Conservation (phyloP, 2,329 filamentous ascomycete genomes). For the Triangularia verruculosa region DNA sequence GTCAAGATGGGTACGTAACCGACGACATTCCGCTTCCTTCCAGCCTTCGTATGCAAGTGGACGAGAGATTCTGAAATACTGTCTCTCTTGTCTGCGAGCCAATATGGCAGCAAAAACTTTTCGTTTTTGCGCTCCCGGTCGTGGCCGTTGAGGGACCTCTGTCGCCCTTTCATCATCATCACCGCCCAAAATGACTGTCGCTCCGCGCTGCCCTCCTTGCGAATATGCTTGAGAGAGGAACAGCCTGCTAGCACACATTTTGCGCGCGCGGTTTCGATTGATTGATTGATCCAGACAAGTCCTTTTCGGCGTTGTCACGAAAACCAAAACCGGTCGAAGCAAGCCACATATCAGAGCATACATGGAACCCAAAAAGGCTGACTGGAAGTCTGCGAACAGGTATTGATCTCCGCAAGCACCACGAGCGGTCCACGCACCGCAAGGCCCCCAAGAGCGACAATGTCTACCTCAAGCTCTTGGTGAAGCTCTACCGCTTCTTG, state of each 20-base stretch:
- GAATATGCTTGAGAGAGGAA: background rate
- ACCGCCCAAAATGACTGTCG: background rate
- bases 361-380: conserved; percentile 59
- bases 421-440: conserved; percentile 73
- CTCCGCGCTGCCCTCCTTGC: conserved; percentile 5
- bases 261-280: too few relatives aligned
- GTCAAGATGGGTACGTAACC: conserved; percentile 62
- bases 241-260: conserved; percentile 1
- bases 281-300: conserved; percentile 11
- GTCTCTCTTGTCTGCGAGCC: conserved; percentile 26
- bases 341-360: conserved; percentile 55
- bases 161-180: conserved; percentile 12
- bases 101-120: conserved; percentile 26
- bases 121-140: conserved; percentile 22
- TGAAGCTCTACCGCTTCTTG: conserved; percentile 98
- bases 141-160: conserved; percentile 10
- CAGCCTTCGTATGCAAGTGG: conserved; percentile 53
- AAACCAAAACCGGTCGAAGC: conserved; percentile 22
- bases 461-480: conserved; percentile 93
- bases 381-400: conserved; percentile 47
- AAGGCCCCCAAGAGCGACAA: conserved; percentile 98
- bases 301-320: conserved; percentile 6
- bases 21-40: conserved; percentile 33
- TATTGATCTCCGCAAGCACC: conserved; percentile 70
- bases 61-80: conserved; percentile 28